phyloP scores from a whole-genome alignment of 371 early-diverging fungal species.

The Mucor piriformis region DNA sequence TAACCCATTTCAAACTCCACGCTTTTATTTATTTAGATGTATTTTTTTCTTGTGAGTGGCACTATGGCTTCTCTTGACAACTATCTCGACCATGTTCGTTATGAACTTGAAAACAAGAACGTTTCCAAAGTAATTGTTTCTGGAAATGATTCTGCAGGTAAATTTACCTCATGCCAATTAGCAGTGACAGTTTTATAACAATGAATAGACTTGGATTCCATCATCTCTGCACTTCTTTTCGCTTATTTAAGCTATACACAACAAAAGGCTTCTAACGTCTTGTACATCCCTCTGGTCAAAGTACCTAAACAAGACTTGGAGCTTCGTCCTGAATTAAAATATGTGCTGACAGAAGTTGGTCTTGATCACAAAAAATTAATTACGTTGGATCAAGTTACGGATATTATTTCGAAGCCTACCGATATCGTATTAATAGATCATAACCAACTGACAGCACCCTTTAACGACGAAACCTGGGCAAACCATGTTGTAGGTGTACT shows the following conservation, averaged over 20 bases:
- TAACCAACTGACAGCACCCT: slow-evolving; percentile 57
- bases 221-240: slow-evolving; percentile 62
- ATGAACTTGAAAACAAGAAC: not conserved
- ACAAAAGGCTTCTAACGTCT: slow-evolving; percentile 8
- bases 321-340: slow-evolving; percentile 67
- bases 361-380: slow-evolving; percentile 28
- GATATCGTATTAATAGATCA: slow-evolving; percentile 56
- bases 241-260: slow-evolving; percentile 43
- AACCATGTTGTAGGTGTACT: slow-evolving; percentile 59
- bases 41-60: not conserved
- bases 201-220: slow-evolving; percentile 67
- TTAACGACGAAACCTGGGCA: slow-evolving; percentile 24
- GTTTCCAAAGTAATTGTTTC: slow-evolving; percentile 46
- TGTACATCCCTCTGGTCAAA: slow-evolving; percentile 60
- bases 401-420: slow-evolving; percentile 14
- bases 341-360: slow-evolving; percentile 40
- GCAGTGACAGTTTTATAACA: not conserved
- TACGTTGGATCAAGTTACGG: slow-evolving; percentile 27
- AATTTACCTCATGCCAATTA: not conserved
- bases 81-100: slow-evolving; percentile 7
- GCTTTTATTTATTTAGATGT: not conserved
- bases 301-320: slow-evolving; percentile 63
- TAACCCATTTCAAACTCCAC: slow-evolving; percentile 1
- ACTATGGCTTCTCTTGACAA: not conserved
- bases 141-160: slow-evolving; percentile 79